Base-by-base conservation (phyloP, 2,329 filamentous ascomycete species). In the Venturia nashicola region DNA sequence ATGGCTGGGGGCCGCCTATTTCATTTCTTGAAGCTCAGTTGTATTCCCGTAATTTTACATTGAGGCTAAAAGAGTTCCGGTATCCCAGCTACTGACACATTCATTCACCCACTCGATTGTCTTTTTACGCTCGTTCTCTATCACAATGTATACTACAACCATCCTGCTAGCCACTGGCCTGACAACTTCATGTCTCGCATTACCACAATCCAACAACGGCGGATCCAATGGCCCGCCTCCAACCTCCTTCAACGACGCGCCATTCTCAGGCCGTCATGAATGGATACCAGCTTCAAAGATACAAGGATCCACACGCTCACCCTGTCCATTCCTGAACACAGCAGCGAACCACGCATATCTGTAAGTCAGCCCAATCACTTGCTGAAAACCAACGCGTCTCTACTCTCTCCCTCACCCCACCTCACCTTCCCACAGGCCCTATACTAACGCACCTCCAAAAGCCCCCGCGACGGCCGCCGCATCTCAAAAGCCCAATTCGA, bases 251-350 rank as follows among this genome's bases (percentile, higher is more conserved):
- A 48, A 51, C 46, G 43, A 46, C n/a, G 43, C 8, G 34, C 42
- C 61, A 11, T 62, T 34, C 18, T 36, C 46, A 39, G 61, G 42
- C 2, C 8, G 16, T 40, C 61, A 65, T 43, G 39, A 34, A 54
- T 65, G 63, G 63, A 65, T 62, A 12, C 63, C 63, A 20, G 63
- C 59, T 5, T 34, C 42, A 23, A 48, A 32, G 1, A 62, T 65
- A 36, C 5, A 14, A 16, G 54, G 43, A 1, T 32, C 46, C 32
- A n/a, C 34, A 2, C 43, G 64, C 40, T 34, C 36, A 14, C 61
- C 64, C 3, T 65, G 64, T 51, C 64, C 64, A 42, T 42, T 64
- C 11, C 48, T 65, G 18, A 65, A 65, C 20, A 59, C 61, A 5
- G 39, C 61, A 32, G 60, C 64, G 18, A 65, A 65, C 39, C 64